These are phyloP conservation scores for Lasiosphaeriaceae sp. DNA, from an alignment of 495 filamentous ascomycete genomes.

Conservation along the genomic window DNA sequence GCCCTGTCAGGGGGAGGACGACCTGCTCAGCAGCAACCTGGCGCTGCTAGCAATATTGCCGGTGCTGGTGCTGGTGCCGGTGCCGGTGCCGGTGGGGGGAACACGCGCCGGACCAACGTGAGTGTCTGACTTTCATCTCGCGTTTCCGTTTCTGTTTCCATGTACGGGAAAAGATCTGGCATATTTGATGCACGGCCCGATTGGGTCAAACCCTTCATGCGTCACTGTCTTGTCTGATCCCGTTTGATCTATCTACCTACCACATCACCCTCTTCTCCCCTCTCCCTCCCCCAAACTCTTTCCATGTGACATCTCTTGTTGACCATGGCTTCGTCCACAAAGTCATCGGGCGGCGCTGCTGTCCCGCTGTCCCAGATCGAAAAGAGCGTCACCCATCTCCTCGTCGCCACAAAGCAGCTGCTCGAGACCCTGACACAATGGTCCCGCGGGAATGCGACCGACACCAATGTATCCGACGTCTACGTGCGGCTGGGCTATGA, in stretches of 20 bases:
- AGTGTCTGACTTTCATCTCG: conserved; percentile 26
- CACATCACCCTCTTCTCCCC: not conserved
- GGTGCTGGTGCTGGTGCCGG: not conserved
- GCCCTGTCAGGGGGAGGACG: conserved; percentile 29
- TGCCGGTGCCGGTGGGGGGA: conserved; percentile 18
- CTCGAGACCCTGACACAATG: conserved; percentile 96
- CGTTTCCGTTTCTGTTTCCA: not conserved
- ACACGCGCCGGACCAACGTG: conserved; percentile 48
- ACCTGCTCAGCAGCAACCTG: conserved; percentile 15
- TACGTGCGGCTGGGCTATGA: conserved; percentile 97
- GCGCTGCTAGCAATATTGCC: too few species aligned
- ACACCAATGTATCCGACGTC: conserved; percentile 93
- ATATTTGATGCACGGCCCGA: conserved; percentile 19
- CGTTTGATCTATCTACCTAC: not conserved
- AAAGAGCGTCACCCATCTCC: conserved; percentile 94
- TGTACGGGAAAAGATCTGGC: conserved; percentile 1
- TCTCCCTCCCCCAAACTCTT: not conserved
- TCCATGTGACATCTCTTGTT: not conserved
- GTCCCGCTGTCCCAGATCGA: conserved; percentile 84
- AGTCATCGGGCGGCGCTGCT: conserved; percentile 40
- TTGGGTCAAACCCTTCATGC: conserved; percentile 18
- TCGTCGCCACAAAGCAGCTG: conserved; percentile 96
- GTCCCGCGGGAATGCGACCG: conserved; percentile 86
- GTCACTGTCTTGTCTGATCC: not conserved
- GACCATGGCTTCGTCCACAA: conserved; percentile 22